These are phyloP conservation scores for Cercospora sojina DNA, from an alignment of 2,329 filamentous ascomycete species.

Conservation along the genomic window DNA sequence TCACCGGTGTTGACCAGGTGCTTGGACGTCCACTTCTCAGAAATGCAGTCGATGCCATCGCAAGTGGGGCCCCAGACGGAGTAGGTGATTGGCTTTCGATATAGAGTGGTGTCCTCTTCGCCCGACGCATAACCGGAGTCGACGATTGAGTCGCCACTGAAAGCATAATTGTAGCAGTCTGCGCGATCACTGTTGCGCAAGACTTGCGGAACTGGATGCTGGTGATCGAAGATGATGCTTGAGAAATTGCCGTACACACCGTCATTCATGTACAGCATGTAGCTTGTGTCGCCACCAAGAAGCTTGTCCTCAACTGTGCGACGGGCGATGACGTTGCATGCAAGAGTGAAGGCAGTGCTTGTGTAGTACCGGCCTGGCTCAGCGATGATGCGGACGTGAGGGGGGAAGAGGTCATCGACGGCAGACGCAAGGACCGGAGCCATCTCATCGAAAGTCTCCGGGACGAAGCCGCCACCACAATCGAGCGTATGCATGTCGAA, in stretches of 20 bases:
- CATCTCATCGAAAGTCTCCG: slow-evolving; percentile 89
- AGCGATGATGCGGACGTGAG: slow-evolving; percentile 80
- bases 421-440: slow-evolving; percentile 75
- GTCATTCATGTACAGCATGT: slow-evolving; percentile 98
- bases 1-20: slow-evolving; percentile 85
- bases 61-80: slow-evolving; percentile 98
- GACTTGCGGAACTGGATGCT: slow-evolving; percentile 82
- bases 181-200: slow-evolving; percentile 46
- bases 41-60: slow-evolving; percentile 95
- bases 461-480: slow-evolving; percentile 88
- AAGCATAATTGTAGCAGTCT: slow-evolving; percentile 37
- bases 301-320: slow-evolving; percentile 77
- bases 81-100: slow-evolving; percentile 63
- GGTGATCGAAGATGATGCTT: slow-evolving; percentile 99
- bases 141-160: slow-evolving; percentile 27
- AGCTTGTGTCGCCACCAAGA: slow-evolving; percentile 60
- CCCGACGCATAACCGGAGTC: slow-evolving; percentile 38
- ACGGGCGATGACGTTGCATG: slow-evolving; percentile 92
- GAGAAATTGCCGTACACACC: slow-evolving; percentile 98
- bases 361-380: slow-evolving; percentile 98
- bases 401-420: slow-evolving; percentile 84
- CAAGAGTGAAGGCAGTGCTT: slow-evolving; percentile 86
- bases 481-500: slow-evolving; percentile 84
- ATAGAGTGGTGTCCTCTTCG: slow-evolving; percentile 47
- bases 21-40: slow-evolving; percentile 73